A percentile compares a stretch with the other conserved stretches of the same genome.
Conservation (phyloP, 129 eudicot genomes). For the Flaveria brownii region DNA sequence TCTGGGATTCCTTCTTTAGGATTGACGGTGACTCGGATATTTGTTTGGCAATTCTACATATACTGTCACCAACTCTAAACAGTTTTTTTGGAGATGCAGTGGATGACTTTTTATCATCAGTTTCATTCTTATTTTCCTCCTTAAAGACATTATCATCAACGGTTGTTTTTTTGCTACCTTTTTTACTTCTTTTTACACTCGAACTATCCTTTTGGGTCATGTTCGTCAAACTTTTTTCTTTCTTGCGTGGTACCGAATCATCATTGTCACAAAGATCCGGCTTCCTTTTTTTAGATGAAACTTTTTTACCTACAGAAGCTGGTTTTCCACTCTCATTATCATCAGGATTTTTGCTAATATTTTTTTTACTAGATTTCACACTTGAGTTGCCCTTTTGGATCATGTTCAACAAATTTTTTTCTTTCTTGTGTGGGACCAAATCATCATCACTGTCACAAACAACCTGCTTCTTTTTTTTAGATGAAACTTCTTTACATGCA, state of each 20-base stretch:
- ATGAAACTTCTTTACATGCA: conserved; percentile 23
- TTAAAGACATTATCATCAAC: conserved; percentile 20
- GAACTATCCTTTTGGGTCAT: neutral
- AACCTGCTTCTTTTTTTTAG: conserved; percentile 33
- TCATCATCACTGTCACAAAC: conserved; percentile 16
- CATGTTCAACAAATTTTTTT: neutral
- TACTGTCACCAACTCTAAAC: conserved; percentile 36
- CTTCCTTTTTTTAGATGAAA: conserved; percentile 33
- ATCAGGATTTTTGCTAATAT: neutral
- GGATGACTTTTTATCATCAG: conserved; percentile 13
- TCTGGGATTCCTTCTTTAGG: conserved; percentile 27
- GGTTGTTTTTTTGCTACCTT: conserved; percentile 19
- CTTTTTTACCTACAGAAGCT: conserved; percentile 23
- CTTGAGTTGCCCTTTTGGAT: neutral
- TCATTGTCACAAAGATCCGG: neutral
- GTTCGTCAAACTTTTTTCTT: conserved; percentile 20
- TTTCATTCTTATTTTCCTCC: conserved; percentile 21
- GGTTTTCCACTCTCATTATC: conserved; percentile 22
- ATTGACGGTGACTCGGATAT: conserved; percentile 33
- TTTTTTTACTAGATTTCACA: neutral
- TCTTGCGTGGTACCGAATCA: conserved; percentile 7
- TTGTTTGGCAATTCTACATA: conserved; percentile 37
- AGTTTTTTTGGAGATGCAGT: conserved; percentile 25
- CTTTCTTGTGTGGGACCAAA: conserved; percentile 12
- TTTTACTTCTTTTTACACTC: conserved; percentile 17